phyloP scores from a whole-genome alignment of 2,329 filamentous ascomycete genomes.

The Clonostachys rosea region DNA sequence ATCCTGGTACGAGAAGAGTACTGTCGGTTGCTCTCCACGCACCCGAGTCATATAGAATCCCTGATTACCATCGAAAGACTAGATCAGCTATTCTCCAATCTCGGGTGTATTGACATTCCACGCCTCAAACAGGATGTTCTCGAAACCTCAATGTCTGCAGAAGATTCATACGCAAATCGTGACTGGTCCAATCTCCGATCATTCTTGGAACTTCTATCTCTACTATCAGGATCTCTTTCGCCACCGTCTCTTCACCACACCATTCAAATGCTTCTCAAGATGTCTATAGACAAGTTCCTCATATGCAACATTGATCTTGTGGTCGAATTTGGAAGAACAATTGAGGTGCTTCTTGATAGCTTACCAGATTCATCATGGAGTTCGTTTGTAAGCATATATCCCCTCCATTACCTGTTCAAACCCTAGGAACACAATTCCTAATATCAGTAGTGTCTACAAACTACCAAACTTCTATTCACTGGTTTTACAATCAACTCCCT shows the following conservation, averaged over 20 bases:
- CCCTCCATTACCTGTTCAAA: not conserved
- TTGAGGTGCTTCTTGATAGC: slow-evolving; percentile 35
- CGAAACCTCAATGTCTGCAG: slow-evolving; percentile 9
- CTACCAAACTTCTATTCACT: slow-evolving; percentile 39
- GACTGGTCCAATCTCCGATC: slow-evolving; percentile 40
- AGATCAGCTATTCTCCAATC: slow-evolving; percentile 46
- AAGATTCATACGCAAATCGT: slow-evolving; percentile 24
- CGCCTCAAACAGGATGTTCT: slow-evolving; percentile 15
- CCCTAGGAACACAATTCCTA: slow-evolving; percentile 1
- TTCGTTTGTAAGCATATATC: slow-evolving; percentile 30
- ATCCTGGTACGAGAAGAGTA: slow-evolving; percentile 57
- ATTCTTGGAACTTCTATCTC: slow-evolving; percentile 35
- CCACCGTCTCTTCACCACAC: slow-evolving; percentile 27
- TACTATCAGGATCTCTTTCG: slow-evolving; percentile 27
- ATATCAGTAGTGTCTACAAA: slow-evolving; percentile 38
- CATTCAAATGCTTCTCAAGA: slow-evolving; percentile 43
- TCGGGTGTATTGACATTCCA: slow-evolving; percentile 52
- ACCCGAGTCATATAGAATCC: slow-evolving; percentile 33
- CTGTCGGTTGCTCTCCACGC: slow-evolving; percentile 44
- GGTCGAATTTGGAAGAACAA: slow-evolving; percentile 29
- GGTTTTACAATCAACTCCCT: slow-evolving; percentile 43
- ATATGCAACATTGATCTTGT: slow-evolving; percentile 35
- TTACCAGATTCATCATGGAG: slow-evolving; percentile 31
- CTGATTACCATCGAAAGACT: slow-evolving; percentile 40
- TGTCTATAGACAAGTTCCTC: slow-evolving; percentile 49